Conservation (phyloP, 73 alveolate genomes). For the Symbiodinium pilosum region DNA sequence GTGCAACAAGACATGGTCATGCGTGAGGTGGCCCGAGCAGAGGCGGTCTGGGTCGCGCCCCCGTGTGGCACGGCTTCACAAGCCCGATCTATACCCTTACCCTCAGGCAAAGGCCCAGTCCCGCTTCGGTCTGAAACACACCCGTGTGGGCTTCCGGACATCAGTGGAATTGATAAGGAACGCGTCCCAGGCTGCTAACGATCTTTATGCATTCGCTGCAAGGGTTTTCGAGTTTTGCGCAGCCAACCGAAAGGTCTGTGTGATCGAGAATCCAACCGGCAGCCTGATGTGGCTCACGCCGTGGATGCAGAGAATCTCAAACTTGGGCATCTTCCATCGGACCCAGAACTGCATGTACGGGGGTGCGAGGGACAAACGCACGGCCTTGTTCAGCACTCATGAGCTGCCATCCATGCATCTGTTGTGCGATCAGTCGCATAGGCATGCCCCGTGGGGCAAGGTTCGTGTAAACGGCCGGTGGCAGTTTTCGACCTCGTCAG, state of each 20-base stretch:
- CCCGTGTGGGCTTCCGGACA: background rate
- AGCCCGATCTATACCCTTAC: background rate
- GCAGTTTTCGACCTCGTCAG: background rate
- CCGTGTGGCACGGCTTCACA: background rate
- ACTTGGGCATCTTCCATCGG: background rate
- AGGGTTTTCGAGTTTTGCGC: background rate
- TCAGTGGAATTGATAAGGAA: background rate
- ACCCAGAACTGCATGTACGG: background rate
- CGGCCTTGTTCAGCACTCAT: background rate
- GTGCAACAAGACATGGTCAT: background rate
- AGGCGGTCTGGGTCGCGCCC: background rate
- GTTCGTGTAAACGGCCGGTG: background rate
- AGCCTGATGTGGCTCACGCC: background rate
- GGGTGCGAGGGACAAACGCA: background rate
- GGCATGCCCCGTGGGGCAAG: background rate
- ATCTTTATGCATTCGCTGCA: background rate
- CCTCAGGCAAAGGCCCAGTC: background rate
- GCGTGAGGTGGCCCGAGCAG: background rate
- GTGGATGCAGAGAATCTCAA: background rate
- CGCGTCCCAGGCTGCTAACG: background rate
- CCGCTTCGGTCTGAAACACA: background rate
- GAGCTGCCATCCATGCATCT: background rate
- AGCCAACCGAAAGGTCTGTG: background rate
- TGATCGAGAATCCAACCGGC: background rate
- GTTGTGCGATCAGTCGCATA: background rate